These are phyloP conservation scores for carrot (Daucus carota) DNA, from an alignment of 129 eudicot species.

Conservation along the genomic window DNA sequence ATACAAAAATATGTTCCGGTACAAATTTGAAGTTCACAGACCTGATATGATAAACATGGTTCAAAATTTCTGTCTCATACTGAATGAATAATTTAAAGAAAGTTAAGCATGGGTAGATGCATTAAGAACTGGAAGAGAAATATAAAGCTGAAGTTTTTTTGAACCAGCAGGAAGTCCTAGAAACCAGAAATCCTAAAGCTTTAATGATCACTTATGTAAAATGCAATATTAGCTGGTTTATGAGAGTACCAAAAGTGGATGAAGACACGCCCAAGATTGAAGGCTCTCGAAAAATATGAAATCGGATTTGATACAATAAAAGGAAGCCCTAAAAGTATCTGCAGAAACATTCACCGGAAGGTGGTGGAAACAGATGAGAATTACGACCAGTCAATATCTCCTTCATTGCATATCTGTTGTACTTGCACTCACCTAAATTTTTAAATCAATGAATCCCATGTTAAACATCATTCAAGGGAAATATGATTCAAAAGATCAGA, in stretches of 20 bases:
- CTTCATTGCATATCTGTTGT: constrained; percentile 13
- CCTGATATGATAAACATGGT: constrained; percentile 38
- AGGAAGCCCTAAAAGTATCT: constrained; percentile 83
- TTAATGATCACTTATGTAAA: not conserved
- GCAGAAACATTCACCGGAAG: constrained; percentile 30
- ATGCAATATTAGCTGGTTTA: constrained; percentile 10
- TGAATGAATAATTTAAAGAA: not conserved
- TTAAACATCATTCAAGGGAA: constrained; percentile 1
- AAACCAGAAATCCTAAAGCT: not conserved
- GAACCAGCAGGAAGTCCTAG: not conserved
- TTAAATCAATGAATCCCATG: not conserved
- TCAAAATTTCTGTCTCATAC: not conserved
- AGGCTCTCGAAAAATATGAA: constrained; percentile 79
- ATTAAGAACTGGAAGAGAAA: not conserved
- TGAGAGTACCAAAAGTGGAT: constrained; percentile 85
- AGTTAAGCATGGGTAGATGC: not conserved
- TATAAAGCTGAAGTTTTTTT: not conserved
- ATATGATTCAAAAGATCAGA: not conserved
- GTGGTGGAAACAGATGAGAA: constrained; percentile 15
- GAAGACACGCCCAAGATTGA: constrained; percentile 92
- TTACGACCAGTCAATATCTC: constrained; percentile 15
- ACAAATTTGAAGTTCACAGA: constrained; percentile 97
- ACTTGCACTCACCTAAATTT: constrained; percentile 34
- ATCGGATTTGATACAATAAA: constrained; percentile 58
- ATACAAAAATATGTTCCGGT: constrained; percentile 69